A percentile compares a stretch with the other conserved stretches of the same genome.
These are phyloP conservation scores for Drechslerella coelobrocha DNA, from an alignment of 2,329 filamentous ascomycete genomes.

Conservation along the genomic window DNA sequence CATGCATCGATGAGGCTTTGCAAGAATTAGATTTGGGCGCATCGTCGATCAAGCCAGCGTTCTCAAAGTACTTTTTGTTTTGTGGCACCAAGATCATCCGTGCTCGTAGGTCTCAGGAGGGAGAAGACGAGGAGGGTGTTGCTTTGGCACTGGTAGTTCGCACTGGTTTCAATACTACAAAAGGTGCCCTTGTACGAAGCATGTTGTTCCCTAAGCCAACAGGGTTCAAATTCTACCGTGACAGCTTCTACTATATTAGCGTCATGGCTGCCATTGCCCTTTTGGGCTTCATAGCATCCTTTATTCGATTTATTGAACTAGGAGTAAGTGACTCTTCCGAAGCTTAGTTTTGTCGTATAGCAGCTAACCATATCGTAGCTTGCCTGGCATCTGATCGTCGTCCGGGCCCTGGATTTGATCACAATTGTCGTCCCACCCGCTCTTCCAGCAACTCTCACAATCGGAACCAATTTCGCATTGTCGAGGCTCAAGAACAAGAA, in stretches of 20 bases:
- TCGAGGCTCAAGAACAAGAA: conserved; percentile 83
- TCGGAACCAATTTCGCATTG: conserved; percentile 94
- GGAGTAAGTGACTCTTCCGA: conserved; percentile 60
- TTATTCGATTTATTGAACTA: conserved; percentile 89
- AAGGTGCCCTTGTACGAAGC: conserved; percentile 90
- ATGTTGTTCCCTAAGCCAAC: conserved; percentile 99
- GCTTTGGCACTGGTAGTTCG: conserved; percentile 89
- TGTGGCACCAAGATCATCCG: conserved; percentile 95
- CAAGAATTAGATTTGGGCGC: conserved; percentile 76
- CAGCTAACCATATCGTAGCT: conserved; percentile 61
- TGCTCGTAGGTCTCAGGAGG: conserved; percentile 84
- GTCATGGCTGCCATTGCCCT: conserved; percentile 90
- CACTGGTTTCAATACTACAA: conserved; percentile 97
- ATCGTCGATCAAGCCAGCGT: conserved; percentile 79
- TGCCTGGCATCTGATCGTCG: conserved; percentile 86
- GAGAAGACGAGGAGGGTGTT: conserved; percentile 83
- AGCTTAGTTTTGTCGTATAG: not conserved
- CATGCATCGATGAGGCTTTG: conserved; percentile 81
- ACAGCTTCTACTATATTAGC: conserved; percentile 96
- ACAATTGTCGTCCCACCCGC: conserved; percentile 97
- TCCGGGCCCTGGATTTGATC: conserved; percentile 90
- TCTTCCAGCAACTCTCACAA: conserved; percentile 90
- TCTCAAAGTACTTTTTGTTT: conserved; percentile 89
- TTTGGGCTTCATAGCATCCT: conserved; percentile 86
- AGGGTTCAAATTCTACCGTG: conserved; percentile 97